A percentile compares a stretch with the other conserved stretches of the same genome.
phyloP scores from a whole-genome alignment of 2,329 filamentous ascomycete species.

The Curvularia hawaiiensis region DNA sequence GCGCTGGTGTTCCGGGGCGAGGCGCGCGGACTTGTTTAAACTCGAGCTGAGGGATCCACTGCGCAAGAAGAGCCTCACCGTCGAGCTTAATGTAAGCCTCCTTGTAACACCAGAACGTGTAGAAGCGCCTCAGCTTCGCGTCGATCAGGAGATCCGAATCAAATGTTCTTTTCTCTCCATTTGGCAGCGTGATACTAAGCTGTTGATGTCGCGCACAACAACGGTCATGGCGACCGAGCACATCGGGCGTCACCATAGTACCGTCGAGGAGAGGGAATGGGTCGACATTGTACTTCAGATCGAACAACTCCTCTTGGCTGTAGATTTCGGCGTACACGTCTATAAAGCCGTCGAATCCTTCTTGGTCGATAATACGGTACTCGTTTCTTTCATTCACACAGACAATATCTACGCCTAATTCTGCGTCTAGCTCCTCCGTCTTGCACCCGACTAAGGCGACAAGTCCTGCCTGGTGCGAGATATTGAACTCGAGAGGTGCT shows the following conservation, averaged over 20 bases:
- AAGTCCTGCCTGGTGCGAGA: constrained; percentile 78
- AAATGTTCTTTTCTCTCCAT: constrained; percentile 46
- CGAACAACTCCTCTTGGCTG: constrained; percentile 63
- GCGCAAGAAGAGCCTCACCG: constrained; percentile 75
- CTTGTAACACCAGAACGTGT: constrained; percentile 78
- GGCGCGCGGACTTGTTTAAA: constrained; percentile 66
- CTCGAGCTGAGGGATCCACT: constrained; percentile 73
- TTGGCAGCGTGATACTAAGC: constrained; percentile 46
- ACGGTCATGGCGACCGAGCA: constrained; percentile 52
- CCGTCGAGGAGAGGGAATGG: constrained; percentile 54
- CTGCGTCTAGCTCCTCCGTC: constrained; percentile 38
- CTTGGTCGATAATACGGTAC: constrained; percentile 63
- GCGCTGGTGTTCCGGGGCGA: constrained; percentile 47
- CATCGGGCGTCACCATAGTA: constrained; percentile 45
- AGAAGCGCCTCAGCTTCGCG: constrained; percentile 71
- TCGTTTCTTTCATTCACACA: constrained; percentile 71
- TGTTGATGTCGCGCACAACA: constrained; percentile 47
- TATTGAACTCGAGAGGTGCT: constrained; percentile 69
- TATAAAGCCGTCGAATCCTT: constrained; percentile 71
- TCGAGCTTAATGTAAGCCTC: constrained; percentile 86
- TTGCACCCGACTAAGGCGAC: constrained; percentile 66
- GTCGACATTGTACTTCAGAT: constrained; percentile 63
- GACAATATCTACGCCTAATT: constrained; percentile 77
- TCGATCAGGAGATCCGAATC: constrained; percentile 58
- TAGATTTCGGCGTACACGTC: constrained; percentile 76